phyloP scores from a whole-genome alignment of 1,284 basidiomycete species.

The Austroboletus olivaceoglutinosus region DNA sequence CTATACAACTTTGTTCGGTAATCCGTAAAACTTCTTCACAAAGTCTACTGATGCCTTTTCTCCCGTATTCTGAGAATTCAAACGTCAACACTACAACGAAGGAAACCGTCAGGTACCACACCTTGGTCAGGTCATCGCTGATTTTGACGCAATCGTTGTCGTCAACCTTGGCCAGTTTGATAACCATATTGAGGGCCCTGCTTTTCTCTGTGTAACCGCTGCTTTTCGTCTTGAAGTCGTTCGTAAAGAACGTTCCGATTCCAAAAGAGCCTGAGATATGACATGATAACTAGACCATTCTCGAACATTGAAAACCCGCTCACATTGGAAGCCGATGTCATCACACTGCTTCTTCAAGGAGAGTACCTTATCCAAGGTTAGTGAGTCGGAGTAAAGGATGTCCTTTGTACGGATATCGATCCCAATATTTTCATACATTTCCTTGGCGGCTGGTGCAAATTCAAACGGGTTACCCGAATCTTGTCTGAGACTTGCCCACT shows the following conservation, averaged over 20 bases:
- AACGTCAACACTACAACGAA: background rate
- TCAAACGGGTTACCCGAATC: slow-evolving; percentile 86
- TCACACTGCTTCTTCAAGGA: slow-evolving; percentile 70
- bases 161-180: slow-evolving; percentile 80
- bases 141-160: slow-evolving; percentile 83
- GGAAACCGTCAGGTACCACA: slow-evolving; percentile 28
- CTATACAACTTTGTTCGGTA: slow-evolving; percentile 5
- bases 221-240: slow-evolving; percentile 71
- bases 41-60: slow-evolving; percentile 21
- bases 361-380: slow-evolving; percentile 72
- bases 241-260: slow-evolving; percentile 89
- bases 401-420: slow-evolving; percentile 65
- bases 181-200: slow-evolving; percentile 89
- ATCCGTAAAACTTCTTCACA: slow-evolving; percentile 28
- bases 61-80: slow-evolving; percentile 37
- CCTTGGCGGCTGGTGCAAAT: slow-evolving; percentile 73
- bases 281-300: background rate
- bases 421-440: slow-evolving; percentile 64
- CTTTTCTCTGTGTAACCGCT: slow-evolving; percentile 60
- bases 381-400: slow-evolving; percentile 81
- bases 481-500: slow-evolving; percentile 85
- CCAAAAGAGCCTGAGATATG: slow-evolving; percentile 66
- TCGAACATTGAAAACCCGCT: slow-evolving; percentile 13
- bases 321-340: slow-evolving; percentile 73
- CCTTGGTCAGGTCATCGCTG: slow-evolving; percentile 88